Evolutionary conservation across 148 eudicot species (phyloP), one percentile per base, ranked within the genome.

Genomic region (Rhododendron mucronatum): DNA sequence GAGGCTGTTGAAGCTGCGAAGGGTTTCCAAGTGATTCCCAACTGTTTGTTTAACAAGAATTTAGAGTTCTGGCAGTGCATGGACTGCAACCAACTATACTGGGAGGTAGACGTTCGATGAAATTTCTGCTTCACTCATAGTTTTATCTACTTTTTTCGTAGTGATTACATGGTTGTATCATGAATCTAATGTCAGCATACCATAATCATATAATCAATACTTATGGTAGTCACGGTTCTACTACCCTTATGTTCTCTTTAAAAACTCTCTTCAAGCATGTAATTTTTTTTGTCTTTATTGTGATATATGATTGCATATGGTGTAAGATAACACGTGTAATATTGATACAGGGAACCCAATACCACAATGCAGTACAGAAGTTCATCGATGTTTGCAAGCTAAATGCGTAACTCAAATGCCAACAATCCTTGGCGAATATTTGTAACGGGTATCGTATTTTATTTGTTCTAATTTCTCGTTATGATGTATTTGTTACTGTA

Each of bases 51-150:
- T 90, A 90, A 95, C 88, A 93, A 91, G 89, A 91, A 95, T 87
- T 63, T 93, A 51, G 97, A 96, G 88, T 96, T 96, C 82, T 96
- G 99, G 99, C 97, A 96, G 88, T 96, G 99, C 91, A 96, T 86
- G 93, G 96, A 95, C 88, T 96, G 98, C 91, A 88, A 94, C 86
- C 97, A 95, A 88, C 95, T 96, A 78, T 95, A 95, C 81, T 96
- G 99, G 99, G 98, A 96, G 99, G 99, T 96, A 89, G 16, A 1
- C 1, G 2, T 10, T 21, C 20, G 4, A 79, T 73, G 13, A 21
- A 55, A 39, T 44, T 86, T 39, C 44, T 73, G 59, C 76, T 82
- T 45, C 35, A 16, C 14, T 33, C 18, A 23, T 67, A 23, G 39
- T 2, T 28, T 47, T 51, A 44, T 41, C 59, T 44, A 20, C 13